Base-by-base conservation (phyloP, 2,329 filamentous ascomycete genomes). In the Cladosporium cucumerinum region DNA sequence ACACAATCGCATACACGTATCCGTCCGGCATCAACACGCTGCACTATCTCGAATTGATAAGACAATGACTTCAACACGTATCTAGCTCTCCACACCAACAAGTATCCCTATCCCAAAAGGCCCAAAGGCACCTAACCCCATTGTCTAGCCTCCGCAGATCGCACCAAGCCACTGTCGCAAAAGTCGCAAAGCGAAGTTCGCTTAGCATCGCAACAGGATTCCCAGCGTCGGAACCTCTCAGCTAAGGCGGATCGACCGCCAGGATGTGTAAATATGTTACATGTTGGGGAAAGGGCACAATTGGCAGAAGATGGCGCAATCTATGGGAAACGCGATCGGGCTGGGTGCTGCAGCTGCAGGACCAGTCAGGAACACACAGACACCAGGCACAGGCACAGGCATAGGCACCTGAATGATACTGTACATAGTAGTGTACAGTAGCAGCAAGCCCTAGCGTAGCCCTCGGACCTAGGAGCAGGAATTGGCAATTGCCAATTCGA, bases 281-380 rank as follows among this genome's bases (percentile, higher is more conserved):
- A 16, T 21, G 18, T 39, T 16, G 54, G 32, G 54, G 3, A 39
- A 32, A n/a, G 18, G 18, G 16, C 26, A 11, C 21, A 11, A 34
- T 23, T 57, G 54, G 54, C 32, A 57, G 46, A 26, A 34, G 36
- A 58, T 58, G 55, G 55, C 55, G 55, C 36, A 58, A 58, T 58
- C 36, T 58, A 58, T 58, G 16, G 36, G 55, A 58, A 58, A 58
- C 55, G n/a, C 34, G 55, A 58, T 58, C 55, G 36, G 7, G 16
- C 32, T 34, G 36, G 5, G 2, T 18, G 34, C 34, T 43, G 21
- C n/a, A n/a, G n/a, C 34, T 57, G 55, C 55, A 58, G 55, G 55
- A 58, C 46, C 55, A 21, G n/a, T n/a, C n/a, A n/a, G n/a, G n/a
- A 26, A 21, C n/a, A 54, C 26, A 18, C 12, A 28, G 23, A 51